Conservation (phyloP, 2,329 filamentous ascomycete genomes). For the Colletotrichum gloeosporioides region DNA sequence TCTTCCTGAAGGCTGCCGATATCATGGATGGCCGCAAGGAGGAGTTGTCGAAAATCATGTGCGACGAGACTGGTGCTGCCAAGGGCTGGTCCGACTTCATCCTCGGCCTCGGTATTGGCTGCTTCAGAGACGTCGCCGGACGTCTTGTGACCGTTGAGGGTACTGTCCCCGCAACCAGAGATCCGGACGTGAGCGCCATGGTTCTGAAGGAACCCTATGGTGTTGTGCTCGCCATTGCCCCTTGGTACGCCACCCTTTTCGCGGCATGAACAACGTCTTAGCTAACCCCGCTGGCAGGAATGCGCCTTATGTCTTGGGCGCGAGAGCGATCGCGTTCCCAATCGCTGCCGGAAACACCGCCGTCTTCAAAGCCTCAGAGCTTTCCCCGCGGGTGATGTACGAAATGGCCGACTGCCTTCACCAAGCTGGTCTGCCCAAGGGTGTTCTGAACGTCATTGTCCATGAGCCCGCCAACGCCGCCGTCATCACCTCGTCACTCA, state of each 20-base stretch:
- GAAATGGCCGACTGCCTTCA: slow-evolving; percentile 68
- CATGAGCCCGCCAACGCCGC: slow-evolving; percentile 70
- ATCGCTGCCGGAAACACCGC: slow-evolving; percentile 81
- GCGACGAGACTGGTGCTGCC: slow-evolving; percentile 37
- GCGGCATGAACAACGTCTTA: background rate
- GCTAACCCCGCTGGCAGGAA: slow-evolving; percentile 49
- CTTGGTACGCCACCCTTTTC: slow-evolving; percentile 64
- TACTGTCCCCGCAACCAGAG: slow-evolving; percentile 32
- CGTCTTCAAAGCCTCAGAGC: slow-evolving; percentile 75
- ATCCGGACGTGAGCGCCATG: slow-evolving; percentile 59
- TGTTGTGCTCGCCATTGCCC: slow-evolving; percentile 79
- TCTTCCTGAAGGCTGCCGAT: slow-evolving; percentile 67
- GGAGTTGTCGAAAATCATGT: slow-evolving; percentile 61
- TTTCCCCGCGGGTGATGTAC: slow-evolving; percentile 68
- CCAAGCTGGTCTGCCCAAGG: slow-evolving; percentile 78
- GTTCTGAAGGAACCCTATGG: slow-evolving; percentile 76
- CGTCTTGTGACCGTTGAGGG: slow-evolving; percentile 37
- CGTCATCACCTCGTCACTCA: slow-evolving; percentile 69
- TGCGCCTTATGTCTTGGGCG: slow-evolving; percentile 59
- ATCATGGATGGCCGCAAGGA: slow-evolving; percentile 58
- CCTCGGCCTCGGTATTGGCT: slow-evolving; percentile 32
- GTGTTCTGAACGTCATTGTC: slow-evolving; percentile 76
- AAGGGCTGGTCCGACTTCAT: slow-evolving; percentile 38
- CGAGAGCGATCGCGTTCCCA: slow-evolving; percentile 63
- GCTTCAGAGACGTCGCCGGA: slow-evolving; percentile 43